Evolutionary conservation across 2,329 filamentous ascomycete species (phyloP).

Genomic region (Colletotrichum costaricense): DNA sequence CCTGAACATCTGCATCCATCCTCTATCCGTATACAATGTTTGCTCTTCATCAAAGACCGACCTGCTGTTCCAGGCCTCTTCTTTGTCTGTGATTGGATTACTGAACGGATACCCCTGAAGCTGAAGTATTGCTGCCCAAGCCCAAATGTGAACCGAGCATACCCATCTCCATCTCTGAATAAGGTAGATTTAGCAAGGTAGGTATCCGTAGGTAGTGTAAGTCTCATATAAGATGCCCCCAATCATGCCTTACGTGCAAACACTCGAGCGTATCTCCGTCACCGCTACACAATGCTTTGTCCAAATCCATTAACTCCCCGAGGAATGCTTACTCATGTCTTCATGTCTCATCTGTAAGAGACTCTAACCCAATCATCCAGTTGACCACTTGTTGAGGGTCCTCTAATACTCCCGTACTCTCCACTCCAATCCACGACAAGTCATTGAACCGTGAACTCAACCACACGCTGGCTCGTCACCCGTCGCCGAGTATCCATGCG

Average conservation of each 20-base stretch:
- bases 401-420: too few species aligned
- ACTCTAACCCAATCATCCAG: not conserved
- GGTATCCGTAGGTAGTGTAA: not conserved
- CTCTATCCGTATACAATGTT: not conserved
- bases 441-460: conserved; percentile 30
- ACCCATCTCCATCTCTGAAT: not conserved
- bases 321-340: not conserved
- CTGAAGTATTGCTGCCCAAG: not conserved
- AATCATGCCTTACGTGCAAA: not conserved
- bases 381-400: too few species aligned
- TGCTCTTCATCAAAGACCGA: conserved; percentile 19
- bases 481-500: conserved; percentile 52
- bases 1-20: too few species aligned
- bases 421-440: not conserved
- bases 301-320: not conserved
- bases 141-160: not conserved
- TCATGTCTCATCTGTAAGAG: conserved; percentile 9
- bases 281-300: conserved; percentile 6
- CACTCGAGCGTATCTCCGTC: not conserved
- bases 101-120: too few species aligned
- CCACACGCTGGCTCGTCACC: conserved; percentile 55
- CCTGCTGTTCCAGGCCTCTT: conserved; percentile 18
- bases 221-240: not conserved
- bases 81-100: conserved; percentile 14
- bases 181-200: not conserved